Evolutionary conservation across 2,329 filamentous ascomycete species (phyloP).

Genomic region (Pleurostoma richardsiae): DNA sequence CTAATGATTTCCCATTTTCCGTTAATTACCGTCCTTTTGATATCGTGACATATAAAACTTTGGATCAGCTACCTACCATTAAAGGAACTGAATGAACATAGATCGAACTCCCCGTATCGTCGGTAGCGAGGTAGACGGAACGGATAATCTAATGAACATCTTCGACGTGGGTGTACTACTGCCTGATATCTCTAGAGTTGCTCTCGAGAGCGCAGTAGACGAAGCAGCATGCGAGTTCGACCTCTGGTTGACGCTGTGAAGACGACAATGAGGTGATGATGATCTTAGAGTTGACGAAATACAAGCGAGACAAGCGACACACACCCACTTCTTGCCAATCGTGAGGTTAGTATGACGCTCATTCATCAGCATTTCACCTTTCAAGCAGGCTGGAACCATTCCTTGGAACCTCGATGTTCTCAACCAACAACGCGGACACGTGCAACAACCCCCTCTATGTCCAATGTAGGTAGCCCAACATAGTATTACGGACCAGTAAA

Average conservation of each 20-base stretch:
- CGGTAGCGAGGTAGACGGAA: neutral
- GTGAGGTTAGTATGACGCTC: no score
- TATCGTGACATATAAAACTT: slow-evolving; percentile 15
- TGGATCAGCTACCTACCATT: slow-evolving; percentile 13
- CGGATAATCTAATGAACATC: slow-evolving; percentile 1
- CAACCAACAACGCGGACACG: no score
- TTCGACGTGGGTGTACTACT: slow-evolving; percentile 2
- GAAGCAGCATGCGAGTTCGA: neutral
- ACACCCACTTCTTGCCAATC: no score
- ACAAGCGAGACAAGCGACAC: no score
- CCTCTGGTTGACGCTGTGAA: neutral
- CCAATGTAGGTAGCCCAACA: no score
- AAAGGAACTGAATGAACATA: neutral
- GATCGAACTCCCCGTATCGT: neutral
- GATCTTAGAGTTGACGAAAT: neutral
- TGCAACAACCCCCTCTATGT: no score
- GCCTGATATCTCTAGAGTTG: neutral
- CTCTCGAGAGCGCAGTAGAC: neutral
- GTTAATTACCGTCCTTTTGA: slow-evolving; percentile 9
- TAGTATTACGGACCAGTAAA: no score
- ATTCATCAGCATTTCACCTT: no score
- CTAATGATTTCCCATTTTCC: slow-evolving; percentile 5
- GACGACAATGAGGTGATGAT: neutral
- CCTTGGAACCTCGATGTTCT: no score
- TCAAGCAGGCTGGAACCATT: no score